Conservation (phyloP, 2,329 filamentous ascomycete genomes). For the Trichophyton verrucosum region DNA sequence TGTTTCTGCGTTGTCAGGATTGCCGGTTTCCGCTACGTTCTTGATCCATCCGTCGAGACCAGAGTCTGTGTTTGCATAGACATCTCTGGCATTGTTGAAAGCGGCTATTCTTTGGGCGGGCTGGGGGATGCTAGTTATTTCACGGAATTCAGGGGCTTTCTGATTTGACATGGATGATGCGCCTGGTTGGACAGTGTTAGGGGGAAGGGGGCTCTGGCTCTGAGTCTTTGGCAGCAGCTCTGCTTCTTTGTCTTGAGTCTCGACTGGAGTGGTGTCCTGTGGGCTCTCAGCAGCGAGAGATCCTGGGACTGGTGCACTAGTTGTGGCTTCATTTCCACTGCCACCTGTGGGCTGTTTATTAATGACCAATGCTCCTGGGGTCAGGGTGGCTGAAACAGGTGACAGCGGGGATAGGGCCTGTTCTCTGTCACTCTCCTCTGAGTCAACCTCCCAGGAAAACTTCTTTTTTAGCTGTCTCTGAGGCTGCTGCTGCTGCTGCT, state of each 20-base stretch:
- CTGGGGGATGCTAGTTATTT: conserved; percentile 60
- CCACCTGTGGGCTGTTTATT: not conserved
- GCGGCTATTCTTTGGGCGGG: conserved; percentile 57
- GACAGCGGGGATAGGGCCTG: not conserved
- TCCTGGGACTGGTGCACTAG: not conserved
- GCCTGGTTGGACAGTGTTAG: not conserved
- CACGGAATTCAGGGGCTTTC: conserved; percentile 46
- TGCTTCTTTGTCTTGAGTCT: not conserved
- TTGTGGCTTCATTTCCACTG: not conserved
- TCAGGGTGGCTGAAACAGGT: not conserved
- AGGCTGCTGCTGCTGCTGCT: not conserved
- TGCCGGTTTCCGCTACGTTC: conserved; percentile 32
- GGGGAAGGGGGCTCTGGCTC: not conserved
- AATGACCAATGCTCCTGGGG: not conserved
- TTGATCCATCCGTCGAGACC: conserved; percentile 55
- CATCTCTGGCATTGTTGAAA: conserved; percentile 58
- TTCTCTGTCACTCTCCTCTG: conserved; percentile 8
- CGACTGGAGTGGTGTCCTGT: not conserved
- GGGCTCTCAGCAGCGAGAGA: not conserved
- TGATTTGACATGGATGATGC: not conserved
- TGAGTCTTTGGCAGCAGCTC: not conserved
- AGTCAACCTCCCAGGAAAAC: conserved; percentile 33
- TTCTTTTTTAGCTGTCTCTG: conserved; percentile 20
- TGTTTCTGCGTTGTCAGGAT: conserved; percentile 43
- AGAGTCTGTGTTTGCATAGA: conserved; percentile 60